Evolutionary conservation across 2,329 filamentous ascomycete species (phyloP).

Genomic region (Calonectria pseudoturangicola): DNA sequence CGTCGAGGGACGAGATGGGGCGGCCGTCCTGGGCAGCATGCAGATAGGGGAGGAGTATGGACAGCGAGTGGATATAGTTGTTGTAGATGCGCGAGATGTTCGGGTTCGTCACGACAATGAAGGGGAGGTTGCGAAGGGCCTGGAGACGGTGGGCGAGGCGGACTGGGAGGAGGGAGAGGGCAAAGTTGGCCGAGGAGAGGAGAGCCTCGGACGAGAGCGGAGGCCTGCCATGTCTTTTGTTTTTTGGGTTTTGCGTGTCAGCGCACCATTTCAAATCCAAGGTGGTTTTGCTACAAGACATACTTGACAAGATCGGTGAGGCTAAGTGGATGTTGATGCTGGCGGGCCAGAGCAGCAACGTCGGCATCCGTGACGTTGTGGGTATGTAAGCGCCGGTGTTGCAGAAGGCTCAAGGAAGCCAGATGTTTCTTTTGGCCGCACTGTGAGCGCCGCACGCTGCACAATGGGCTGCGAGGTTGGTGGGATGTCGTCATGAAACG

Average conservation of each 20-base stretch:
- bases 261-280: neutral
- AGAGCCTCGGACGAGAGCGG: slow-evolving; percentile 88
- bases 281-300: slow-evolving; percentile 45
- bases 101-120: slow-evolving; percentile 98
- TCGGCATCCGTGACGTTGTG: slow-evolving; percentile 79
- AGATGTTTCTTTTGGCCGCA: neutral
- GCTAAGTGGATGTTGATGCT: slow-evolving; percentile 87
- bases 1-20: slow-evolving; percentile 78
- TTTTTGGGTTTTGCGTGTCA: neutral
- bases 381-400: slow-evolving; percentile 45
- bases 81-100: slow-evolving; percentile 96
- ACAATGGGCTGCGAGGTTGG: slow-evolving; percentile 8
- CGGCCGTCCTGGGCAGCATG: slow-evolving; percentile 67
- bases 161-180: slow-evolving; percentile 91
- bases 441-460: slow-evolving; percentile 30
- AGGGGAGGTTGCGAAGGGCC: slow-evolving; percentile 93
- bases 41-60: slow-evolving; percentile 88
- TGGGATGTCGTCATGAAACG: slow-evolving; percentile 30
- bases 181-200: slow-evolving; percentile 95
- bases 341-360: slow-evolving; percentile 85
- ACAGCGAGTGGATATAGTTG: slow-evolving; percentile 96
- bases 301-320: slow-evolving; percentile 93
- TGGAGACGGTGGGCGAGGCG: slow-evolving; percentile 96
- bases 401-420: neutral
- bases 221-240: slow-evolving; percentile 81